These are phyloP conservation scores for Dioscorea cayenensis DNA, from an alignment of 116 monocot species.

Conservation along the genomic window DNA sequence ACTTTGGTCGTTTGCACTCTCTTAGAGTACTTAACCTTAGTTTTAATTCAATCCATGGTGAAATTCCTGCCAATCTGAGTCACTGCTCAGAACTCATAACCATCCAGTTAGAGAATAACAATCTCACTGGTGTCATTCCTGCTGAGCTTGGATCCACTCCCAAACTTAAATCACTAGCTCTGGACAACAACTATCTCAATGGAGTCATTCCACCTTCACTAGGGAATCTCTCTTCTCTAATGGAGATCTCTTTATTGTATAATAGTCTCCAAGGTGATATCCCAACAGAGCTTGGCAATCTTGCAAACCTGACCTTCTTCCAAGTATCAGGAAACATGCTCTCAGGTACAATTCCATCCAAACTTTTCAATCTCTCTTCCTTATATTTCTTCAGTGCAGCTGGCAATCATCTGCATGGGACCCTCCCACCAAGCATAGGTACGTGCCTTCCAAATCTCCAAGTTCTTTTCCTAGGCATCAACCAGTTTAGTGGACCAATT, in stretches of 20 bases:
- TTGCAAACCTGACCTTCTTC: slow-evolving; percentile 4
- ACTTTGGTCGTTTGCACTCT: neutral
- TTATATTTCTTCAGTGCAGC: slow-evolving; percentile 5
- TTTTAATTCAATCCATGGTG: neutral
- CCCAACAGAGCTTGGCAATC: slow-evolving; percentile 22
- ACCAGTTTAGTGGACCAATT: slow-evolving; percentile 24
- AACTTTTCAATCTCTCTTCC: slow-evolving; percentile 41
- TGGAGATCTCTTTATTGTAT: neutral
- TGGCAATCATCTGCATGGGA: slow-evolving; percentile 17
- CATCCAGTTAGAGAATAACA: neutral
- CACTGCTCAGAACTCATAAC: neutral
- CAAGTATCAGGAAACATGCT: slow-evolving; percentile 17
- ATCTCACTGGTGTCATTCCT: slow-evolving; percentile 3
- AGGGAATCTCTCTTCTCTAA: slow-evolving; percentile 26
- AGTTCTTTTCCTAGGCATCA: slow-evolving; percentile 8
- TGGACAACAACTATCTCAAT: slow-evolving; percentile 15
- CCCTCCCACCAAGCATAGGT: neutral
- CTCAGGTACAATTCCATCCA: slow-evolving; percentile 25
- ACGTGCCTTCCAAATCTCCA: neutral
- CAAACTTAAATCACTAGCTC: neutral
- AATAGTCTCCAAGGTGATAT: slow-evolving; percentile 27
- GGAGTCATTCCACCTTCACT: slow-evolving; percentile 32
- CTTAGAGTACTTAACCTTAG: neutral
- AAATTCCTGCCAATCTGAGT: neutral
- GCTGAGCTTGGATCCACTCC: neutral